These are phyloP conservation scores for Rhododendron williamsianum DNA, from an alignment of 148 eudicot genomes.

Conservation along the genomic window DNA sequence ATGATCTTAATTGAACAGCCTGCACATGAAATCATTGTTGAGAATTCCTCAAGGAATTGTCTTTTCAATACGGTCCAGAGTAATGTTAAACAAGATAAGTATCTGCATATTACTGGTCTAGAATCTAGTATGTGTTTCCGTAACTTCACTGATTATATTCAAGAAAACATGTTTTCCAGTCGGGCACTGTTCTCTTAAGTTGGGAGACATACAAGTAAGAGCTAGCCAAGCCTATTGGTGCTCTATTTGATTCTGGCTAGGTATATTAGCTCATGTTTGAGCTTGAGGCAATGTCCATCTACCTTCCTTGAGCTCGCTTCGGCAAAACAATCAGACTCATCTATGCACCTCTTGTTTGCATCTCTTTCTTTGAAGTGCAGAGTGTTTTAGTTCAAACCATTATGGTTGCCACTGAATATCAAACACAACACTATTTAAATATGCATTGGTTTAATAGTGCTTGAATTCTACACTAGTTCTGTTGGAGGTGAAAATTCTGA, in stretches of 20 bases:
- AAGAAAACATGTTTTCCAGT: not conserved
- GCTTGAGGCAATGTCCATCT: not conserved
- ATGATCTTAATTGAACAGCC: not conserved
- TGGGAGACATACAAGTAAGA: not conserved
- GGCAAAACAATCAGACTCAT: not conserved
- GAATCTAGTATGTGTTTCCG: not conserved
- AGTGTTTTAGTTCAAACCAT: not conserved
- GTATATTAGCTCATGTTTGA: not conserved
- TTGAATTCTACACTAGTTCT: not conserved
- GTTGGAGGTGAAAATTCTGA: not conserved
- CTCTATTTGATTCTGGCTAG: not conserved
- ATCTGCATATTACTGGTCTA: not conserved
- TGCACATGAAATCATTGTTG: not conserved
- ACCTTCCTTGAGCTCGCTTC: not conserved
- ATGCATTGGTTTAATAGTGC: not conserved
- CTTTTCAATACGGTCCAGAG: not conserved
- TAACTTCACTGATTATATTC: not conserved
- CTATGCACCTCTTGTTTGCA: not conserved
- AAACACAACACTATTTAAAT: not conserved
- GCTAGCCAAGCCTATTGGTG: conserved; percentile 4
- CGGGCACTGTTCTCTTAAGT: not conserved
- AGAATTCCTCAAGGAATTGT: not conserved
- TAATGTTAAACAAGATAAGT: not conserved
- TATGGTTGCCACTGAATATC: not conserved
- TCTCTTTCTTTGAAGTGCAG: not conserved